A percentile compares a stretch with the other conserved stretches of the same genome.
Conservation (phyloP, 306 rosid species). For the Ammopiptanthus mongolicus region DNA sequence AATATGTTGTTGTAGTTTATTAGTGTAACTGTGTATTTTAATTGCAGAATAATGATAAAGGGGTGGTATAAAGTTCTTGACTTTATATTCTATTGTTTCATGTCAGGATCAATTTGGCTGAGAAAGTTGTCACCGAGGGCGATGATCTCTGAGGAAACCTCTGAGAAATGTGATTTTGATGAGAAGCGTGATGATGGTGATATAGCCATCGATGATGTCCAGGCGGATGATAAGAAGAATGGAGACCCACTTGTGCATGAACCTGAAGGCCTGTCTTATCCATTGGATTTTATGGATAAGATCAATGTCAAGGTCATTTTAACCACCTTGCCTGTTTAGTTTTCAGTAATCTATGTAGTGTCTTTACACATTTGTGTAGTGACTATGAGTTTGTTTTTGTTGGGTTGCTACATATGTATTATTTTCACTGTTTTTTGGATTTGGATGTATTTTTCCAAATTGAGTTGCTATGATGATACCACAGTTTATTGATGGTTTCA, state of each 20-base stretch:
- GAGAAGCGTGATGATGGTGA: too few relatives aligned
- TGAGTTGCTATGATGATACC: conserved; percentile 29
- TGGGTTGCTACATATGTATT: neutral
- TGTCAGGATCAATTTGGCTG: conserved; percentile 28
- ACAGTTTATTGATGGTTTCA: conserved; percentile 21
- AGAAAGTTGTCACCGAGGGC: conserved; percentile 24
- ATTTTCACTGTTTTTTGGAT: neutral
- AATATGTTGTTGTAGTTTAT: neutral
- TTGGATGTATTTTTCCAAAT: neutral
- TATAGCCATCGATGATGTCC: conserved; percentile 2
- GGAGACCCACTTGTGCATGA: conserved; percentile 38
- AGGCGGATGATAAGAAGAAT: conserved; percentile 2
- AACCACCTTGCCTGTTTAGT: neutral
- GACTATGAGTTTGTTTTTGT: neutral
- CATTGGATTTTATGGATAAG: conserved; percentile 33
- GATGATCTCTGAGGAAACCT: conserved; percentile 30
- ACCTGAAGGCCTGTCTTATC: conserved; percentile 9
- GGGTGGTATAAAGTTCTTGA: neutral
- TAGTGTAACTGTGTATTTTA: neutral
- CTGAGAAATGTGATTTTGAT: too few relatives aligned
- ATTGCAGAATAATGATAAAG: neutral
- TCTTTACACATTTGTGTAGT: neutral
- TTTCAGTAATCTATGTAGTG: neutral
- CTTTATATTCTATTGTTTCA: neutral
- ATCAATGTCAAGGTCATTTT: conserved; percentile 19